Conservation (phyloP, 805 yeast species). For the Tetrapisispora pingtungensis region DNA sequence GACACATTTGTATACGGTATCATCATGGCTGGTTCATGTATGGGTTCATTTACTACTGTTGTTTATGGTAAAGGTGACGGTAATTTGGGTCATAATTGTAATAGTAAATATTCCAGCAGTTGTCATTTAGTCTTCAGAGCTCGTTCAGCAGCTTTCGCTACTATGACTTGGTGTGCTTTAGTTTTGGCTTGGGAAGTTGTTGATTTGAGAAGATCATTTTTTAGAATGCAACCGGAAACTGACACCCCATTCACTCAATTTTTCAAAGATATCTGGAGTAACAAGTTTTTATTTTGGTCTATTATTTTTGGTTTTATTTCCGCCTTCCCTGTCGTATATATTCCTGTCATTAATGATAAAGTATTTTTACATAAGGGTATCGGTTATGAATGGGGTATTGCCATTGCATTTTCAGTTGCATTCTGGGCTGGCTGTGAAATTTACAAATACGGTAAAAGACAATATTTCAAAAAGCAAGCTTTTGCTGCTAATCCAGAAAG, state of each 20-base stretch:
- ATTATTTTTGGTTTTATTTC: slow-evolving; percentile 57
- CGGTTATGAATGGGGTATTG: slow-evolving; percentile 73
- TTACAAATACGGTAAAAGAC: slow-evolving; percentile 60
- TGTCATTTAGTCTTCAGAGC: slow-evolving; percentile 64
- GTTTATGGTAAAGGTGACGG: slow-evolving; percentile 63
- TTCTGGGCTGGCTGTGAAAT: slow-evolving; percentile 54
- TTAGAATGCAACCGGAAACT: slow-evolving; percentile 58
- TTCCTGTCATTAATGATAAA: slow-evolving; percentile 72
- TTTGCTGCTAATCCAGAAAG: slow-evolving; percentile 49
- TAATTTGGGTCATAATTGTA: slow-evolving; percentile 55
- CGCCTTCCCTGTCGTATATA: slow-evolving; percentile 74
- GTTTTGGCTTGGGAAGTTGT: slow-evolving; percentile 79
- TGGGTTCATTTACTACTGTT: slow-evolving; percentile 53
- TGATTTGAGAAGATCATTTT: slow-evolving; percentile 59
- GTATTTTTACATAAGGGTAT: slow-evolving; percentile 69
- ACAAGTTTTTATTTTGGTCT: slow-evolving; percentile 76
- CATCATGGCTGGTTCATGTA: slow-evolving; percentile 63
- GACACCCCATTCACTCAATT: slow-evolving; percentile 52
- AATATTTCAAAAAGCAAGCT: slow-evolving; percentile 34
- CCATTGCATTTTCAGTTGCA: slow-evolving; percentile 46
- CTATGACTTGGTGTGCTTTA: slow-evolving; percentile 81
- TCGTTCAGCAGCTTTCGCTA: slow-evolving; percentile 67
- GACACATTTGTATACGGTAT: slow-evolving; percentile 68
- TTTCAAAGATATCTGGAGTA: slow-evolving; percentile 56
- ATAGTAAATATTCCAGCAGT: slow-evolving; percentile 34